phyloP scores from a whole-genome alignment of 2,329 filamentous ascomycete species.

The Acrocalymma vagum region DNA sequence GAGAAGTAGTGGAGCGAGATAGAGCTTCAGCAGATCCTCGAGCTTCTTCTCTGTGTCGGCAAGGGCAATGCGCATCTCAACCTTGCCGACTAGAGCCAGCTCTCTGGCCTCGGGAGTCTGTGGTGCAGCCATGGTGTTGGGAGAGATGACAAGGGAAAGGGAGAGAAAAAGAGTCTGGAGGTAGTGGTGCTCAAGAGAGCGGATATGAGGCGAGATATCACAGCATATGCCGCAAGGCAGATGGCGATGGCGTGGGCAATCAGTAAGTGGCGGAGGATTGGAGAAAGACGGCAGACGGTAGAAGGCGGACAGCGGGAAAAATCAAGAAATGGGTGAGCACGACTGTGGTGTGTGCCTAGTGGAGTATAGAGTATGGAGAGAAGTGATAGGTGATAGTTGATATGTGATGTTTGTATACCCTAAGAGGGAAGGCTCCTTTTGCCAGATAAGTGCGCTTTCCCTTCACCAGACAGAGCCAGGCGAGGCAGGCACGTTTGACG shows the following conservation, averaged over 20 bases:
- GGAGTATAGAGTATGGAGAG: constrained; percentile 3
- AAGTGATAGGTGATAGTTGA: not conserved
- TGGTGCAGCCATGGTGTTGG: constrained; percentile 43
- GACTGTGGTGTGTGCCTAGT: constrained; percentile 17
- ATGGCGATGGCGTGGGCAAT: constrained; percentile 23
- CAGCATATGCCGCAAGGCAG: constrained; percentile 30
- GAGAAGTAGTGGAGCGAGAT: constrained; percentile 81
- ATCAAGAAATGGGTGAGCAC: constrained; percentile 8
- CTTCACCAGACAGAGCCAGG: no score
- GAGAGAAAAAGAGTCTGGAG: constrained; percentile 7
- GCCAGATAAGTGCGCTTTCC: no score
- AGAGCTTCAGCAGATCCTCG: constrained; percentile 77
- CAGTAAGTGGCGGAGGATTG: not conserved
- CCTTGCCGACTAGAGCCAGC: constrained; percentile 82
- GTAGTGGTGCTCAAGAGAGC: not conserved
- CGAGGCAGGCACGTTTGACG: no score
- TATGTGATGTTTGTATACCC: no score
- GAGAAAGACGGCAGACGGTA: constrained; percentile 18
- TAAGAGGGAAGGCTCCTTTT: no score
- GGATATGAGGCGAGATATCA: constrained; percentile 12
- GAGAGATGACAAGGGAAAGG: no score
- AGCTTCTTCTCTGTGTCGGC: constrained; percentile 87
- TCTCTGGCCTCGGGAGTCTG: constrained; percentile 70
- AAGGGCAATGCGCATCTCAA: constrained; percentile 84
- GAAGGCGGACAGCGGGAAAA: constrained; percentile 17